Conservation (phyloP, 139 green algal genomes). For the Micractinium sp. region DNA sequence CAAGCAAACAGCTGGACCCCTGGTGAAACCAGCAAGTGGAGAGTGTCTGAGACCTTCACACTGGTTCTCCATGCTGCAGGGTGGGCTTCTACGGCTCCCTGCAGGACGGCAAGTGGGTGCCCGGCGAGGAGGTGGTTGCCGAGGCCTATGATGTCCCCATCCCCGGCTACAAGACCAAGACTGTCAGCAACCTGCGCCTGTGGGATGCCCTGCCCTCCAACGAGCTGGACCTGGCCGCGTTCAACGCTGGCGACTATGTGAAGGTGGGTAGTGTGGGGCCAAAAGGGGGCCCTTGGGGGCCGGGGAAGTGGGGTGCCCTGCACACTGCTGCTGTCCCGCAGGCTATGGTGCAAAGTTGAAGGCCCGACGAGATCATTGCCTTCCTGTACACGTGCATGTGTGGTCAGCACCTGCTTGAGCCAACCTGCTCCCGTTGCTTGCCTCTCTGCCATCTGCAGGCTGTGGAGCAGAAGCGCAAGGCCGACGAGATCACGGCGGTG, state of each 20-base stretch:
- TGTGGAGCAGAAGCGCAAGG: slow-evolving; percentile 80
- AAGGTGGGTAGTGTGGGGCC: slow-evolving; percentile 17
- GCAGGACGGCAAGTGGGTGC: slow-evolving; percentile 66
- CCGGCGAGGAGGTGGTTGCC: slow-evolving; percentile 79
- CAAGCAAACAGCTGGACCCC: too few relatives aligned
- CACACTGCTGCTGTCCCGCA: background rate
- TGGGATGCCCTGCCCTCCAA: slow-evolving; percentile 90
- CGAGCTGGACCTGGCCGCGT: slow-evolving; percentile 94
- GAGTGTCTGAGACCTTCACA: background rate
- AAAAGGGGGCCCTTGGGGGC: too few relatives aligned
- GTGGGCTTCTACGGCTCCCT: slow-evolving; percentile 81
- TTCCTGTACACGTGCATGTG: background rate
- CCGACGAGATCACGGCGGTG: slow-evolving; percentile 95
- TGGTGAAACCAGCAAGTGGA: too few relatives aligned
- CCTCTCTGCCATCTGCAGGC: slow-evolving; percentile 60
- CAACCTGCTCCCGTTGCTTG: background rate
- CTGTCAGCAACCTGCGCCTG: slow-evolving; percentile 93
- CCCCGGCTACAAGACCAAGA: slow-evolving; percentile 65
- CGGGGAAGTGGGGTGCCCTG: background rate
- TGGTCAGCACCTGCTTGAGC: background rate
- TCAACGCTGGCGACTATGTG: slow-evolving; percentile 82
- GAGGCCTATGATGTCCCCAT: slow-evolving; percentile 97
- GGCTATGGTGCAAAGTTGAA: too few relatives aligned
- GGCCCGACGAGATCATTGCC: too few relatives aligned
- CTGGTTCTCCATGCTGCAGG: background rate